Evolutionary conservation across 306 rosid genomes (phyloP), one percentile per base, ranked within the genome.

Genomic region (Psophocarpus tetragonolobus): DNA sequence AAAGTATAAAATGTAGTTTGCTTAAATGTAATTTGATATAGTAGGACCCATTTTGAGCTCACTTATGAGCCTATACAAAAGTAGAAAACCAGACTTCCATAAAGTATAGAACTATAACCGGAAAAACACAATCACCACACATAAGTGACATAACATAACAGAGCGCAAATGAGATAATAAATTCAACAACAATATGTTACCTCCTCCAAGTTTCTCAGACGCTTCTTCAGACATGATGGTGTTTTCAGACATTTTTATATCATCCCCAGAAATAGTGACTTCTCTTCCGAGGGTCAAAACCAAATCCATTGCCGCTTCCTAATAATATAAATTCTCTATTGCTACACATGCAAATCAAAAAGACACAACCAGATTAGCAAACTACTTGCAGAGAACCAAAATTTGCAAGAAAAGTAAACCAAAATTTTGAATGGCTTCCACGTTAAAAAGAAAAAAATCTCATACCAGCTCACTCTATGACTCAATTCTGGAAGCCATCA

Each of bases 131-230:
- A 27, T 14, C 29, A 69, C 14, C 47, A 62, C 9, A 48, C 10
- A 48, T 41, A n/a, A n/a, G n/a, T n/a, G n/a, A n/a, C n/a, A 50
- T 30, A 29, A 68, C 35, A 42, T 24, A 35, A 60, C 77, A 38
- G 17, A 38, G 27, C 11, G 42, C 38, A 69, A 70, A 33, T n/a
- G 76, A 32, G 53, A 75, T 27, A 32, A 64, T 15, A 10, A 70
- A 29, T 45, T 68, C 21, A 44, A 26, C 6, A 33, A 8, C 36
- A 69, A 84, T 44, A 69, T 63, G 82, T 70, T 84, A 75, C 84
- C 17, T 26, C 60, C 44, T 33, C 4, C 14, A 1, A 7, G 30
- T 45, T 71, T 80, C 54, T 54, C 72, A 5, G 2, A 15, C 10
- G 76, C 53, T 47, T 51, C 71, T 45, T 32, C 75, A 38, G 27